Conservation (phyloP, 2,329 filamentous ascomycete genomes). For the Scedosporium minutisporum region DNA sequence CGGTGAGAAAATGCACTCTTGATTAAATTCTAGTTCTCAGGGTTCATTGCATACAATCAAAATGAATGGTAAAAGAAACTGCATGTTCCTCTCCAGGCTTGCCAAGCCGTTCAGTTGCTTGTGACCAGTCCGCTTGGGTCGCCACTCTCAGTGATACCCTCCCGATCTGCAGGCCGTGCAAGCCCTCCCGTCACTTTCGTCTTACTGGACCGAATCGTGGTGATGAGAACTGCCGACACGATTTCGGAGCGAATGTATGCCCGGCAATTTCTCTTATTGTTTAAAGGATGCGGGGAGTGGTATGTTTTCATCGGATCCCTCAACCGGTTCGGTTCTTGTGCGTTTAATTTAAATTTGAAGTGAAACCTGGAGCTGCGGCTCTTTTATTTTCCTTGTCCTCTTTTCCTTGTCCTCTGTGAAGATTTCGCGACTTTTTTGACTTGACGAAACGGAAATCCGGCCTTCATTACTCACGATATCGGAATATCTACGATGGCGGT, state of each 20-base stretch:
- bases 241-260: not conserved
- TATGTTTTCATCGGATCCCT: not conserved
- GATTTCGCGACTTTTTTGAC: not conserved
- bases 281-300: not conserved
- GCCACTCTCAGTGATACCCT: not conserved
- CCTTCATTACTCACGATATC: not conserved
- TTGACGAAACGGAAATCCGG: not conserved
- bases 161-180: not conserved
- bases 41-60: not conserved
- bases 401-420: not conserved
- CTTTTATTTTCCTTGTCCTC: no score
- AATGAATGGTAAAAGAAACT: not conserved
- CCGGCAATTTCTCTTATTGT: not conserved
- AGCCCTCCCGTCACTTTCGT: not conserved
- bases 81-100: not conserved
- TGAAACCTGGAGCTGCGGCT: not conserved
- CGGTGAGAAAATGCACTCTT: no score
- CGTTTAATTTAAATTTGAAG: not conserved
- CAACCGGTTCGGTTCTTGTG: not conserved
- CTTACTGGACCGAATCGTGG: not conserved
- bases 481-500: not conserved
- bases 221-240: not conserved
- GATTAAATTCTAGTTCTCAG: no score
- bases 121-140: not conserved
- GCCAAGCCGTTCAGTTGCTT: not conserved